phyloP scores from a whole-genome alignment of 2,329 filamentous ascomycete genomes.

The Alternaria postmessia region DNA sequence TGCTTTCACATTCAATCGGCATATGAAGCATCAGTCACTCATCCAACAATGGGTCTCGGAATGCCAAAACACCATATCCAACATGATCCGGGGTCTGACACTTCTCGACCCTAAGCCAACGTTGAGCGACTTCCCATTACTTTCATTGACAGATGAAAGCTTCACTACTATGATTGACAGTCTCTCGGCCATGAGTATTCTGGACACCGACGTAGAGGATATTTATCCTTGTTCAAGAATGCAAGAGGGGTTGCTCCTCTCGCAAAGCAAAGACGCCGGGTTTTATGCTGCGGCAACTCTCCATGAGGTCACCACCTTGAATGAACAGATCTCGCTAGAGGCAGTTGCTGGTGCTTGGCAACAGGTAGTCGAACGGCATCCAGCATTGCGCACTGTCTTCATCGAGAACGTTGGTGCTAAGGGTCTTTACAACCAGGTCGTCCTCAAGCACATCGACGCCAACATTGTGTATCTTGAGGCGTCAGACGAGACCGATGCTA shows the following conservation, averaged over 20 bases:
- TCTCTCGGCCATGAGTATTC: conserved; percentile 50
- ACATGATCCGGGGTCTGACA: conserved; percentile 38
- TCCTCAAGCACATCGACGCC: conserved; percentile 36
- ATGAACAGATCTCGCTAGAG: conserved; percentile 22
- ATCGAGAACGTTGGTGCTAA: conserved; percentile 40
- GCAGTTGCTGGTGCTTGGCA: conserved; percentile 38
- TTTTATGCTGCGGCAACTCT: conserved; percentile 45
- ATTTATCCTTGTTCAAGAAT: conserved; percentile 45
- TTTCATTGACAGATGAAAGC: conserved; percentile 54
- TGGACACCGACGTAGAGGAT: conserved; percentile 53
- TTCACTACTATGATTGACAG: conserved; percentile 53
- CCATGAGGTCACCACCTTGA: conserved; percentile 34
- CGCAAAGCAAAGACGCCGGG: conserved; percentile 41
- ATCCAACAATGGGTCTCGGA: conserved; percentile 56
- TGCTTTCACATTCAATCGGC: conserved; percentile 60
- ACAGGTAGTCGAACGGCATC: conserved; percentile 40
- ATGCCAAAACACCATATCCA: conserved; percentile 47
- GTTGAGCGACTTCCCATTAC: conserved; percentile 56
- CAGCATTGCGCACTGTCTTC: conserved; percentile 44
- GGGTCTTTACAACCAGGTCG: conserved; percentile 45
- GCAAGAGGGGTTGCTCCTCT: conserved; percentile 45
- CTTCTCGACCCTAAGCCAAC: conserved; percentile 47
- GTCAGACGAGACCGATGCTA: conserved; percentile 28
- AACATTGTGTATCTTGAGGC: conserved; percentile 38
- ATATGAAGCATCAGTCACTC: conserved; percentile 56